Conservation (phyloP, 306 rosid species). For the Pyrus pyrifolia region DNA sequence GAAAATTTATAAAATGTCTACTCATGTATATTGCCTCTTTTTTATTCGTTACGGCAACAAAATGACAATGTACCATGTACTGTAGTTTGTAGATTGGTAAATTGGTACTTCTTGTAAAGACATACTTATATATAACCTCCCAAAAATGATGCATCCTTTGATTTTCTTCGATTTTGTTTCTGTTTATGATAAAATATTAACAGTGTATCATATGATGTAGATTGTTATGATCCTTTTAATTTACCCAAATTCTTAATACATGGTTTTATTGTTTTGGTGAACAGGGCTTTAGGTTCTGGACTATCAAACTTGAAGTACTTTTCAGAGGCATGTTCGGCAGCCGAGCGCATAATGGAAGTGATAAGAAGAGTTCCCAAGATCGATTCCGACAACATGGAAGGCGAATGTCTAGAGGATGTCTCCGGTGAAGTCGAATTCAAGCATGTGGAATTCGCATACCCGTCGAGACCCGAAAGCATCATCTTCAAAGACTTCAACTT, state of each 20-base stretch:
- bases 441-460: slow-evolving; percentile 59
- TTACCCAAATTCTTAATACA: background rate
- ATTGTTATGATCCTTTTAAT: background rate
- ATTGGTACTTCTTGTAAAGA: background rate
- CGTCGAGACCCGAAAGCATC: slow-evolving; percentile 69
- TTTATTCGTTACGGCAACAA: background rate
- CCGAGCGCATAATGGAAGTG: slow-evolving; percentile 67
- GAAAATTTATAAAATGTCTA: background rate
- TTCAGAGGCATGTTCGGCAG: slow-evolving; percentile 68
- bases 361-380: slow-evolving; percentile 72
- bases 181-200: background rate
- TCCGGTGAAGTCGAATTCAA: slow-evolving; percentile 62
- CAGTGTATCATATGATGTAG: background rate
- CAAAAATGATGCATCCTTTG: background rate
- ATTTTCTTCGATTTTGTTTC: background rate
- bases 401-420: slow-evolving; percentile 40
- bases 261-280: background rate
- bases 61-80: background rate
- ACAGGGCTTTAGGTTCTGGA: slow-evolving; percentile 71
- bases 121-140: background rate
- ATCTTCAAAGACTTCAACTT: slow-evolving; percentile 50
- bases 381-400: slow-evolving; percentile 68
- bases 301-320: slow-evolving; percentile 76
- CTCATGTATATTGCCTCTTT: background rate
- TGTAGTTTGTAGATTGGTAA: background rate